Evolutionary conservation across 306 rosid genomes (phyloP).

Genomic region (Prunus kanzakura): DNA sequence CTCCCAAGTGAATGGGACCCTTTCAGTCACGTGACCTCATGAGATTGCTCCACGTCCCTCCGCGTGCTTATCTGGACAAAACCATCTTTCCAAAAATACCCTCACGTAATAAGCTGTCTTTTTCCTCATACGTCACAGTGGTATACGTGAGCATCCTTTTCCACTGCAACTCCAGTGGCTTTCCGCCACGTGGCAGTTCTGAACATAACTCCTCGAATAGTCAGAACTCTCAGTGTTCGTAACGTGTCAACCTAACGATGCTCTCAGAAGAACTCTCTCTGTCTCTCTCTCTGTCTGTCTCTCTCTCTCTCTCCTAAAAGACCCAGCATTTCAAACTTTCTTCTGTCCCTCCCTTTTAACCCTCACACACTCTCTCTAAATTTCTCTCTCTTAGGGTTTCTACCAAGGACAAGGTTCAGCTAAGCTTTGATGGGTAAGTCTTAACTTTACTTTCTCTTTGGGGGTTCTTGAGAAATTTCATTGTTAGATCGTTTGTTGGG

Average conservation of each 20-base stretch:
- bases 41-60: slow-evolving; percentile 1
- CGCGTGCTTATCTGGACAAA: not conserved
- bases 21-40: not conserved
- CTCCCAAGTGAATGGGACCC: not conserved
- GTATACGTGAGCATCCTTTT: not conserved
- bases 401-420: slow-evolving; percentile 20
- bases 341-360: slow-evolving; percentile 38
- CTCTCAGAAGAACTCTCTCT: slow-evolving; percentile 24
- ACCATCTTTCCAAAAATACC: slow-evolving; percentile 2
- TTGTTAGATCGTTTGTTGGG: slow-evolving; percentile 13
- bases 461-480: not conserved
- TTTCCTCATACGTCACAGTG: slow-evolving; percentile 25
- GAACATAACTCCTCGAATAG: not conserved
- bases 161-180: slow-evolving; percentile 12
- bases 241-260: slow-evolving; percentile 43
- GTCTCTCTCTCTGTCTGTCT: slow-evolving; percentile 6
- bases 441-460: not conserved
- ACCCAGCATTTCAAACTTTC: slow-evolving; percentile 41
- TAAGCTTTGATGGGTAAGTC: slow-evolving; percentile 28
- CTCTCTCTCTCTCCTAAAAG: not conserved
- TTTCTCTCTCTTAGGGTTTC: slow-evolving; percentile 49
- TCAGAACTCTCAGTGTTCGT: slow-evolving; percentile 22
- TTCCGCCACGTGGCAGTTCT: slow-evolving; percentile 18
- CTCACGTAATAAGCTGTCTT: slow-evolving; percentile 8
- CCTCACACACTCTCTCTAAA: slow-evolving; percentile 22